Evolutionary conservation across 2,329 filamentous ascomycete species (phyloP).

Genomic region (Cercospora citrullina): DNA sequence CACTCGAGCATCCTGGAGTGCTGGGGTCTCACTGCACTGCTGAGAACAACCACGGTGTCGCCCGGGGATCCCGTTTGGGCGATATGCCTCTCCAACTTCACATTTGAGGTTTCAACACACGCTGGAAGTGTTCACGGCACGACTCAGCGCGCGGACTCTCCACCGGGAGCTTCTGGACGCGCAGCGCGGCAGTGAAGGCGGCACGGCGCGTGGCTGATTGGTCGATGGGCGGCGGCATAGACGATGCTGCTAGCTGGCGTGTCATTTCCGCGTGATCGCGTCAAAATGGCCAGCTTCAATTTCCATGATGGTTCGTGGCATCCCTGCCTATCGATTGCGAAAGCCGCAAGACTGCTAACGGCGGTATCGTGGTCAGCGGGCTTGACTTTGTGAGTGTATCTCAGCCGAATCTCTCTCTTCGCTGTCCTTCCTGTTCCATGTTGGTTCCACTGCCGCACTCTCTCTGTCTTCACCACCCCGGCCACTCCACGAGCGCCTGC

Average conservation of each 20-base stretch:
- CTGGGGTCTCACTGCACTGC: background rate
- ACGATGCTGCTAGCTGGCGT: conserved; percentile 14
- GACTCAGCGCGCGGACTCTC: background rate
- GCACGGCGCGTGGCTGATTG: conserved; percentile 9
- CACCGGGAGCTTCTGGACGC: conserved; percentile 5
- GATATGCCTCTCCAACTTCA: background rate
- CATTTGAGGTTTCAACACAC: background rate
- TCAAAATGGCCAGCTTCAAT: conserved; percentile 10
- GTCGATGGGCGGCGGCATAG: conserved; percentile 6
- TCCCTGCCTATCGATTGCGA: conserved; percentile 19
- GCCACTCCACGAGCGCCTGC: conserved; percentile 11
- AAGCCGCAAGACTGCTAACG: background rate
- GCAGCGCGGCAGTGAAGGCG: background rate
- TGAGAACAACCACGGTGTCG: background rate
- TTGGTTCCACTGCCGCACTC: conserved; percentile 4
- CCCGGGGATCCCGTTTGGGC: background rate
- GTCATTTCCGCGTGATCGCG: conserved; percentile 19
- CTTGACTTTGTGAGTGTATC: conserved; percentile 10
- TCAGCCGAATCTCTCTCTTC: background rate
- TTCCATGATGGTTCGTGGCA: conserved; percentile 18
- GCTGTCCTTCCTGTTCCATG: conserved; percentile 8
- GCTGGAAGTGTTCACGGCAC: background rate
- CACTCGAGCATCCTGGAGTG: background rate
- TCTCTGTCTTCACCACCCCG: background rate
- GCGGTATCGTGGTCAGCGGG: conserved; percentile 3